Base-by-base conservation (phyloP, 352 stramenopile species). In the Thalassiosira hispida region DNA sequence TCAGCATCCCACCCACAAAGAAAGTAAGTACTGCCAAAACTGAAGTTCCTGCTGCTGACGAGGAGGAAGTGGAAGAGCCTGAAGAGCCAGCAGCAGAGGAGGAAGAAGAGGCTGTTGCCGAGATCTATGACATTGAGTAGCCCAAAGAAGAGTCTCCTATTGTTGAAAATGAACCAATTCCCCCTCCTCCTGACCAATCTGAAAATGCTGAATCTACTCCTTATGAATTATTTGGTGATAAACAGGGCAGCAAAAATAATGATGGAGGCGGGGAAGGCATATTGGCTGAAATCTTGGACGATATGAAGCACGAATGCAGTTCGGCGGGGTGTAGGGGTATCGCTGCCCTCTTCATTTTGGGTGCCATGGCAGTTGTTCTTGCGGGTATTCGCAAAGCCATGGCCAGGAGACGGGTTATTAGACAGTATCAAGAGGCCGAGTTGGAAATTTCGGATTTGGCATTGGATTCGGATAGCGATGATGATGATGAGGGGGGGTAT, bases 341-440 rank as follows among this genome's bases (percentile, higher is more conserved):
- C 55, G 73, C 73, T 5, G 64, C 47, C 2, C 57, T 76, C 12
- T 71, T 74, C 18, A 63, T 81, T 18, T 23, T 81, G 14, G 60
- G 35, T 9, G 73, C 73, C 31, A 4, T 63, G 27, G 31, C 42
- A 1, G 56, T 81, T 53, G 73, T 81, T 0, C 47, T 76, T 44
- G 18, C 61, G 9, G 67, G 65, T 14, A 68, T 81, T 72, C 73
- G 73, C 14, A 81, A 40, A 55, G 57, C 64, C 31, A 35, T 66
- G 9, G 56, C 65, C 9, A 57, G 73, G 53, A 75, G 73, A 51
- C 62, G 73, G 12, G 42, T 81, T 12, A 33, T 81, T 18, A 35
- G 73, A 29, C 64, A 81, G 59, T 81, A 81, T 53, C 73, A 81
- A 62, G 73, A 81, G 42, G 73, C 73, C n/a, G 73, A 81, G 40